Percentiles rank a stretch among this genome's conserved stretches.
Evolutionary conservation across 345 rosid species (phyloP).

Genomic region (Murraya paniculata): DNA sequence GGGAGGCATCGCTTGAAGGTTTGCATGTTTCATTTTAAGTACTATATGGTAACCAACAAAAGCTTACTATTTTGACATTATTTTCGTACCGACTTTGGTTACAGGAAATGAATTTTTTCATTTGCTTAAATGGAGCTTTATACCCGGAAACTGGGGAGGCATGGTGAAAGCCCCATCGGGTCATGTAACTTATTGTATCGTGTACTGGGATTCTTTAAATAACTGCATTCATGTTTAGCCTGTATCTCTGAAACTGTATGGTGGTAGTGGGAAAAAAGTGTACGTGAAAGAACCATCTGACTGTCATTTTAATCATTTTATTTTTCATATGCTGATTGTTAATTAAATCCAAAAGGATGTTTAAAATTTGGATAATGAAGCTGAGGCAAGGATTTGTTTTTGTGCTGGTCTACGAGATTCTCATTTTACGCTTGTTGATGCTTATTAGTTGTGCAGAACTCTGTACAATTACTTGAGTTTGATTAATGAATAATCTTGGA

Average conservation of each 20-base stretch:
- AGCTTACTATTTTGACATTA: not conserved
- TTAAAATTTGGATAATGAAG: not conserved
- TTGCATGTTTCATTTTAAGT: not conserved
- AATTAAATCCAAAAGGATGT: not conserved
- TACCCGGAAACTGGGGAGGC: not conserved
- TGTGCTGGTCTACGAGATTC: too few species aligned
- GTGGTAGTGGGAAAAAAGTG: not conserved
- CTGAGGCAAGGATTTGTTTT: not conserved
- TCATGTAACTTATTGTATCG: not conserved
- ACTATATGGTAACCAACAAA: not conserved
- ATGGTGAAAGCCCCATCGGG: not conserved
- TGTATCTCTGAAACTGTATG: not conserved
- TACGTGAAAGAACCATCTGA: not conserved
- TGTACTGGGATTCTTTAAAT: not conserved
- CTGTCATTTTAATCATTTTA: not conserved
- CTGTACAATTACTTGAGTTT: not conserved
- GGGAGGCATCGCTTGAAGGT: constrained; percentile 35
- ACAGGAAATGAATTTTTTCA: not conserved
- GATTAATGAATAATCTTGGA: too few species aligned
- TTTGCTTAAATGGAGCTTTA: not conserved
- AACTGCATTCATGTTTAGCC: not conserved
- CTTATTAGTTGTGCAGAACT: too few species aligned
- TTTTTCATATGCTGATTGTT: not conserved
- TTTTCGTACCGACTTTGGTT: not conserved
- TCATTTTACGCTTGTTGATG: not conserved